Evolutionary conservation across 306 rosid species (phyloP), one percentile per base, ranked within the genome.

Genomic region (Abrus pulchellus): DNA sequence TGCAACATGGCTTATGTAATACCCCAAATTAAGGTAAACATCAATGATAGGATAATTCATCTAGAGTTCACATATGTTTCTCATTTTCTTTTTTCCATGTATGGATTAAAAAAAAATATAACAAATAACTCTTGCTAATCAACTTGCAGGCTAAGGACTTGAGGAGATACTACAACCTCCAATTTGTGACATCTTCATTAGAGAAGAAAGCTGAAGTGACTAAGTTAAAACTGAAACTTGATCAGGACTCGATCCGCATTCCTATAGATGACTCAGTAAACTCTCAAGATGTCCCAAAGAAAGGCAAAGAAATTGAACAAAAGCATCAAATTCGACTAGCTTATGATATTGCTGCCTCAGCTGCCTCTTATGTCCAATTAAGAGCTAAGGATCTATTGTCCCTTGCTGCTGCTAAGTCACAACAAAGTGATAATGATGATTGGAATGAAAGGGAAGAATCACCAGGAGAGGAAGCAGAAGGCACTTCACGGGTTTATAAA

Each of bases 1-100:
- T 73, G 97, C 85, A 93, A 95, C 90, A 89, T 91, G 91, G 98
- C 99, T 14, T 95, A 93, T 66, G 94, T 82, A 54, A 91, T 95
- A 66, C 94, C 90, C 63, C 82, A 90, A 60, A 90, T 93, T 74
- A 87, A 88, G 96, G 97, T 94, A 83, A 67, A 78, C 48, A 30
- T 33, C 28, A 34, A 12, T 71, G 73, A 29, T 76, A 6, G 7
- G 12, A 74, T 47, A 57, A 33, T 29, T 62, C 29, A 41, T 32
- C 48, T 2, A 75, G 50, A 45, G 43, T 45, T 29, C 20, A 43
- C n/a, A 6, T 56, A 55, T 76, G 53, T 50, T 69, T 54, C 62
- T 76, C 12, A 1, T 29, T 81, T 75, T 27, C 72, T 4, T 61
- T 13, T 59, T 80, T 54, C 66, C 4, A 40, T 13, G 72, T 61